Evolutionary conservation across 176 grass and related monocot species (phyloP), one percentile per base, ranked within the genome.

Genomic region (Leersia perrieri): DNA sequence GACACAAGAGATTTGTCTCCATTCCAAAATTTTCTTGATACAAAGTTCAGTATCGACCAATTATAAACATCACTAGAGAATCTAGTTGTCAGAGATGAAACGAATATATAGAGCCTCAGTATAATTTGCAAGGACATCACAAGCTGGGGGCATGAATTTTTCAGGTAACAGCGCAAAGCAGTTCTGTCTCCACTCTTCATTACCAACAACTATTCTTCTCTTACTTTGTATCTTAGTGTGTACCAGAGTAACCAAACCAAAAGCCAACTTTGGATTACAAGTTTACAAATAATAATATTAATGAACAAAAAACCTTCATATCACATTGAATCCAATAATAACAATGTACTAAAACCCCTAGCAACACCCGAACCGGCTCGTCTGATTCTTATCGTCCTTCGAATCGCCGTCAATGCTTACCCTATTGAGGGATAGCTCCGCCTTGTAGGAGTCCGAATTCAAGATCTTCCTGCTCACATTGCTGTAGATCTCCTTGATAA

Each of bases 401-500:
- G 51, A 81, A 30, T 86, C 69, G 2, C 90, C 85, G 4, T 96
- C 82, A 32, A 96, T 89, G 78, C 90, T 96, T 15, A 96, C 90
- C 82, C 93, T 89, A 51, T 96, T 87, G 63, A 96, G 75, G 29
- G 93, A 92, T 1, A 96, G 79, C 81, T 96, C 93, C 0, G 90
- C 85, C 53, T 96, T 96, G 79, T 96, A 92, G 3, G 90, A 90
- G 23, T 96, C 93, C 0, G 93, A 96, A 36, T 96, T 96, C 72
- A 96, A 27, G 33, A 84, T 90, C 85, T 96, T 96, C 35, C 93
- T 82, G 82, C 93, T 96, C 51, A 96, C 93, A 25, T 74, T 96
- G 61, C 82, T 81, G 85, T 96, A 96, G 51, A 96, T 96, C 66
- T 96, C 93, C 90, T 71, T 92, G 32, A 96, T 92, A 22, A 90